Evolutionary conservation across 768 basidiomycete genomes (phyloP), one percentile per base, ranked within the genome.

Genomic region (Xerocomus spinulosus): DNA sequence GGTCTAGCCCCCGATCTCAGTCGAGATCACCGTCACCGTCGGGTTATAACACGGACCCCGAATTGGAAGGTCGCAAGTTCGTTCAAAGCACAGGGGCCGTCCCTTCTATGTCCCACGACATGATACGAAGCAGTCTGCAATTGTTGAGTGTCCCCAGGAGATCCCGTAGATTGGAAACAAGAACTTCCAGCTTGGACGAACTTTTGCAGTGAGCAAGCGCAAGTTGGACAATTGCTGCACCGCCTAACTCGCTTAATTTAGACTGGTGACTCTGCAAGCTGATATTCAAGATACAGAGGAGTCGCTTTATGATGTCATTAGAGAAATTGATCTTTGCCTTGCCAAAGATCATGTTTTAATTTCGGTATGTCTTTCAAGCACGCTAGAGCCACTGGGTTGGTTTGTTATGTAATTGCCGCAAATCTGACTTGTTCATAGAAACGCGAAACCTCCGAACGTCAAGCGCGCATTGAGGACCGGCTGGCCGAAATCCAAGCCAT

Each of bases 41-140:
- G 35, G 85, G 82, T 9, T 87, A 87, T 58, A 75, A 75, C 24
- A 87, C 87, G 2, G 87, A 89, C 57, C 85, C 85, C 28, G 87
- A 89, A 68, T 69, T 68, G 18, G 76, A 76, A 35, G 59, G 73
- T 14, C 68, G 72, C 37, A 76, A 71, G 50, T 66, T 70, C 13
- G 71, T 73, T 42, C 70, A 70, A 42, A 52, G 45, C 5, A 58
- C 55, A 6, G 50, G 48, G 44, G n/a, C 21, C n/a, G 43, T 41
- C 37, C 51, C 59, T 43, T 48, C 51, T 14, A 17, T 49, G 21
- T 52, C 62, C 39, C 53, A 55, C 30, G 62, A 58, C 20, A 54
- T 63, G 9, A 51, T 49, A 42, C 55, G 30, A 29, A 30, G 44
- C 37, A 50, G 46, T 41, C 54, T 50, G 36, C 50, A 55, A 18